Conservation (phyloP, 2,329 filamentous ascomycete species). For the Fusarium proliferatum region DNA sequence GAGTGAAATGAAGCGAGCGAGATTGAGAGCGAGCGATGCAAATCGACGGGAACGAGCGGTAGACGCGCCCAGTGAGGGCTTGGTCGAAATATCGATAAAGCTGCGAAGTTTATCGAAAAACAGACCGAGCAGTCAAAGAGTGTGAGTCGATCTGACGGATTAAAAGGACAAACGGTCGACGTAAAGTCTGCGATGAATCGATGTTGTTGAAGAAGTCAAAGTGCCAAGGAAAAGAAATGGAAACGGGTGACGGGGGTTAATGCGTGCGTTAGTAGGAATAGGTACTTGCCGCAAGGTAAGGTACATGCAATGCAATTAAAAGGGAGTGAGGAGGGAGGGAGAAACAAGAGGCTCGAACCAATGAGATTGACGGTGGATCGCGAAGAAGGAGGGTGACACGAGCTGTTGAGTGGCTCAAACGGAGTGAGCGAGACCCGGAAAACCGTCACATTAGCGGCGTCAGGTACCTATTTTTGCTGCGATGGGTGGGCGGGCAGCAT, state of each 20-base stretch:
- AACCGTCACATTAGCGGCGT: slow-evolving; percentile 20
- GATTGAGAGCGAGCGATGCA: background rate
- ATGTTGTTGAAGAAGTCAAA: slow-evolving; percentile 42
- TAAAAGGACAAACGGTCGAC: slow-evolving; percentile 9
- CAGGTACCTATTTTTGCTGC: slow-evolving; percentile 27
- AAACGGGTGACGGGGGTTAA: slow-evolving; percentile 32
- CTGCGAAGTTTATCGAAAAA: slow-evolving; percentile 9
- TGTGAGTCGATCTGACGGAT: slow-evolving; percentile 1
- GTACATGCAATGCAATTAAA: slow-evolving; percentile 30
- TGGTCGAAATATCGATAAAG: background rate
- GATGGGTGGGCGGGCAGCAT: slow-evolving; percentile 1
- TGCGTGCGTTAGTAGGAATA: slow-evolving; percentile 14
- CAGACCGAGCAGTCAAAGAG: slow-evolving; percentile 7
- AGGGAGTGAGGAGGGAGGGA: slow-evolving; percentile 26
- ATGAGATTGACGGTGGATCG: slow-evolving; percentile 31
- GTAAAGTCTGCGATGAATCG: slow-evolving; percentile 24
- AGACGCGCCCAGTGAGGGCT: slow-evolving; percentile 32
- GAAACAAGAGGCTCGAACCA: slow-evolving; percentile 23
- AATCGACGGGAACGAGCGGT: slow-evolving; percentile 21
- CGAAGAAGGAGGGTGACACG: slow-evolving; percentile 34
- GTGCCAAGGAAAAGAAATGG: slow-evolving; percentile 42
- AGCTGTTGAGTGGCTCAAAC: slow-evolving; percentile 31
- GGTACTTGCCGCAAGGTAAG: background rate
- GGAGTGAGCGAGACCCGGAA: slow-evolving; percentile 14
- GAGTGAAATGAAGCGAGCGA: slow-evolving; percentile 17